Conservation (phyloP, 1,284 basidiomycete genomes). For the Mycena sp. region DNA sequence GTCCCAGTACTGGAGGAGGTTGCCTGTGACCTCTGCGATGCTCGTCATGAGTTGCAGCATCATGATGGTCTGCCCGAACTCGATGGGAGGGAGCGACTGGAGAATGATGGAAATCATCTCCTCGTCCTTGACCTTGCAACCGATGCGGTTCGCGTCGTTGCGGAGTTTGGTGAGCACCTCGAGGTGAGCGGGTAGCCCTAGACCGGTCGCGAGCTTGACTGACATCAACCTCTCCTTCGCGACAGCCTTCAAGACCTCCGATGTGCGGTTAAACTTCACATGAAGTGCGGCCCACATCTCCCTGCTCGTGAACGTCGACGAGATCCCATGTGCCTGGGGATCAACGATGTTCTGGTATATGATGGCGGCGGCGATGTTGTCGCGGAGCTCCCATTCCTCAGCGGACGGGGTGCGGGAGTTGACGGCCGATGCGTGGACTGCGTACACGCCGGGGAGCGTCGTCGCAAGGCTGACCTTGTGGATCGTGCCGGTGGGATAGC, state of each 20-base stretch:
- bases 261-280: not conserved
- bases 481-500: too few relatives aligned
- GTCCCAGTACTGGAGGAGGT: not conserved
- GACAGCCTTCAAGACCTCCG: not conserved
- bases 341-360: conserved; percentile 7
- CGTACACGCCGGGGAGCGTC: too few relatives aligned
- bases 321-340: not conserved
- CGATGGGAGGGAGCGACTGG: conserved; percentile 5
- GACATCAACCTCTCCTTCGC: not conserved
- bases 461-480: too few relatives aligned
- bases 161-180: conserved; percentile 4
- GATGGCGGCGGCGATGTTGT: not conserved
- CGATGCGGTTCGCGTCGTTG: not conserved
- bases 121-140: not conserved
- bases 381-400: conserved; percentile 4
- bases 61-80: conserved; percentile 4
- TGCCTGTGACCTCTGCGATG: not conserved
- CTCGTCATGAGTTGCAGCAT: not conserved
- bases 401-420: not conserved
- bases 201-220: not conserved
- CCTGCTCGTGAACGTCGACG: not conserved
- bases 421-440: not conserved
- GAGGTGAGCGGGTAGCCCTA: not conserved
- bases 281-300: not conserved
- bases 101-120: conserved; percentile 19